These are phyloP conservation scores for Phytophthora agathidicida DNA, from an alignment of 352 stramenopile species.

Conservation along the genomic window DNA sequence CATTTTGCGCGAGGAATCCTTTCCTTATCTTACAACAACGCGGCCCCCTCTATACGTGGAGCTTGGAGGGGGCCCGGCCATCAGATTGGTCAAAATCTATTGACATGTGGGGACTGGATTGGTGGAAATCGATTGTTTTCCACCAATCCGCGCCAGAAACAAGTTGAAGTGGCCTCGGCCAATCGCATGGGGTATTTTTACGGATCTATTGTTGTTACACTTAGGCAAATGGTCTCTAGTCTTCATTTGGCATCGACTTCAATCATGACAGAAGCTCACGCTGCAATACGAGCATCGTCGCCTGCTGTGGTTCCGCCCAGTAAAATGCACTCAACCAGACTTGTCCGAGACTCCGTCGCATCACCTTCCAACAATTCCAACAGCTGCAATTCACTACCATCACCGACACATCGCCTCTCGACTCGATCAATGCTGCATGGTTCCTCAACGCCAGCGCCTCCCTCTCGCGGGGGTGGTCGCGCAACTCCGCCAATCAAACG, in stretches of 20 bases:
- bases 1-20: slow-evolving; percentile 39
- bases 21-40: slow-evolving; percentile 33
- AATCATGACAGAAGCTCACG: slow-evolving; percentile 13
- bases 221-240: too few relatives aligned
- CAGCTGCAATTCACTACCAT: slow-evolving; percentile 16
- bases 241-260: too few relatives aligned
- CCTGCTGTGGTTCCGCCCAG: background rate
- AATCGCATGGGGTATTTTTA: too few relatives aligned
- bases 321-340: slow-evolving; percentile 17
- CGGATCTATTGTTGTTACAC: too few relatives aligned
- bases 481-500: slow-evolving; percentile 28
- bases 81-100: slow-evolving; percentile 26
- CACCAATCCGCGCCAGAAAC: slow-evolving; percentile 12
- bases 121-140: slow-evolving; percentile 10
- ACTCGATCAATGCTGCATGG: slow-evolving; percentile 38
- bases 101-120: slow-evolving; percentile 1
- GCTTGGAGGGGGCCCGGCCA: slow-evolving; percentile 11
- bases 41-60: slow-evolving; percentile 41
- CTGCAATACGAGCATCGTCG: slow-evolving; percentile 1
- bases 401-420: slow-evolving; percentile 21
- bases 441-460: slow-evolving; percentile 20
- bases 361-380: slow-evolving; percentile 5
- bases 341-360: slow-evolving; percentile 11
- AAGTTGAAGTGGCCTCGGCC: too few relatives aligned
- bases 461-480: slow-evolving; percentile 14